Conservation (phyloP, 2,329 filamentous ascomycete genomes). For the Diaporthe sp. region DNA sequence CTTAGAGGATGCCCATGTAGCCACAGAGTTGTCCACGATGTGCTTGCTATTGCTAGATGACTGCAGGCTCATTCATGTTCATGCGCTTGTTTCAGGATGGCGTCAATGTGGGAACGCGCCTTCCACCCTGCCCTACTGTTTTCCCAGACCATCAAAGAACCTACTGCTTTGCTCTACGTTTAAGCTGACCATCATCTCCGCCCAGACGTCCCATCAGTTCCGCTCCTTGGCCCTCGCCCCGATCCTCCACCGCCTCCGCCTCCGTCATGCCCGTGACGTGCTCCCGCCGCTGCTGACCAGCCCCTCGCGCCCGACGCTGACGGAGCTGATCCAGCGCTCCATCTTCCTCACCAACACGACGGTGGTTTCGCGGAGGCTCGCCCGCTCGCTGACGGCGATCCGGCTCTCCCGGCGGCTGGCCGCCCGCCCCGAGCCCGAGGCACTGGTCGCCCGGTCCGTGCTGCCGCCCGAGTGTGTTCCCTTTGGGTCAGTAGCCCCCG, state of each 20-base stretch:
- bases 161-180: background rate
- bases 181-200: slow-evolving; percentile 12
- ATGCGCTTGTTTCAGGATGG: background rate
- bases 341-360: slow-evolving; percentile 77
- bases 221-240: slow-evolving; percentile 71
- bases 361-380: slow-evolving; percentile 71
- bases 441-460: slow-evolving; percentile 71
- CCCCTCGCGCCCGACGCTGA: slow-evolving; percentile 66
- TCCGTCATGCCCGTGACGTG: slow-evolving; percentile 64
- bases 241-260: slow-evolving; percentile 71
- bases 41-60: no score
- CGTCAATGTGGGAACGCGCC: background rate
- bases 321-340: slow-evolving; percentile 70
- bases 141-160: no score
- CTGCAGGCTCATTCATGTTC: background rate
- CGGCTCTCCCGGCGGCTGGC: slow-evolving; percentile 71
- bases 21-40: no score
- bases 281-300: slow-evolving; percentile 67
- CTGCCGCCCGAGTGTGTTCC: slow-evolving; percentile 73
- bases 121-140: background rate
- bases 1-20: background rate
- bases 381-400: slow-evolving; percentile 72
- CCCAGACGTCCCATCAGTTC: slow-evolving; percentile 70
- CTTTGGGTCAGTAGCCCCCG: slow-evolving; percentile 62
- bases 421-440: slow-evolving; percentile 67